These are phyloP conservation scores for Diplodia sapinea DNA, from an alignment of 2,329 filamentous ascomycete genomes.

Conservation along the genomic window DNA sequence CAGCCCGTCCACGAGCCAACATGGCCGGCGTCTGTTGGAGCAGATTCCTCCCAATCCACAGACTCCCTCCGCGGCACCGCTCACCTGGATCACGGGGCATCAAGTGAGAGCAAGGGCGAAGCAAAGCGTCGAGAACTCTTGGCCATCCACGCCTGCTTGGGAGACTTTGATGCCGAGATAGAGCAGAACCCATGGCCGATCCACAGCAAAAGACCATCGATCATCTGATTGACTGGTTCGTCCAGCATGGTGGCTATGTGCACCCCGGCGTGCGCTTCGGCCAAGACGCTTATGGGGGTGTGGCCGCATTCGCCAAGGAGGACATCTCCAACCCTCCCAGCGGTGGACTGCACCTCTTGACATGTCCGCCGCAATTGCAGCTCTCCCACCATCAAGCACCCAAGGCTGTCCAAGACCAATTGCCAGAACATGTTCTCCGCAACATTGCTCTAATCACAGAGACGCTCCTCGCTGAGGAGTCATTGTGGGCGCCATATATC, in stretches of 20 bases:
- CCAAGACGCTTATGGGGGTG: slow-evolving; percentile 42
- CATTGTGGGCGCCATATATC: slow-evolving; percentile 47
- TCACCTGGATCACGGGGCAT: neutral
- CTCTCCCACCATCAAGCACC: slow-evolving; percentile 26
- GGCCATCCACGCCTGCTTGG: neutral
- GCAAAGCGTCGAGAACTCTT: neutral
- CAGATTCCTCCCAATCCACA: neutral
- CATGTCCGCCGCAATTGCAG: slow-evolving; percentile 22
- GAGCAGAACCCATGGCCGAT: neutral
- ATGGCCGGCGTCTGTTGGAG: slow-evolving; percentile 7
- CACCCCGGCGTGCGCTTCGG: slow-evolving; percentile 41
- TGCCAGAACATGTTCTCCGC: slow-evolving; percentile 44
- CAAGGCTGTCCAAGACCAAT: slow-evolving; percentile 31
- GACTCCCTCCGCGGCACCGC: too few relatives aligned
- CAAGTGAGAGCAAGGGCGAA: neutral
- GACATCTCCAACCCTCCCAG: slow-evolving; percentile 32
- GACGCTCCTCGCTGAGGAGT: slow-evolving; percentile 35
- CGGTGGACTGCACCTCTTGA: slow-evolving; percentile 32
- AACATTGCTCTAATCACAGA: slow-evolving; percentile 21
- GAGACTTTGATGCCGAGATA: neutral
- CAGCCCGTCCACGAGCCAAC: slow-evolving; percentile 1
- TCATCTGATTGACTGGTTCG: slow-evolving; percentile 42
- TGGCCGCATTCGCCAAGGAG: slow-evolving; percentile 38
- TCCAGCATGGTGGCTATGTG: slow-evolving; percentile 41
- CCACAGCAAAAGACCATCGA: neutral